A percentile compares a stretch with the other conserved stretches of the same genome.
phyloP scores from a whole-genome alignment of 495 filamentous ascomycete genomes.

The Bacidia rubella region DNA sequence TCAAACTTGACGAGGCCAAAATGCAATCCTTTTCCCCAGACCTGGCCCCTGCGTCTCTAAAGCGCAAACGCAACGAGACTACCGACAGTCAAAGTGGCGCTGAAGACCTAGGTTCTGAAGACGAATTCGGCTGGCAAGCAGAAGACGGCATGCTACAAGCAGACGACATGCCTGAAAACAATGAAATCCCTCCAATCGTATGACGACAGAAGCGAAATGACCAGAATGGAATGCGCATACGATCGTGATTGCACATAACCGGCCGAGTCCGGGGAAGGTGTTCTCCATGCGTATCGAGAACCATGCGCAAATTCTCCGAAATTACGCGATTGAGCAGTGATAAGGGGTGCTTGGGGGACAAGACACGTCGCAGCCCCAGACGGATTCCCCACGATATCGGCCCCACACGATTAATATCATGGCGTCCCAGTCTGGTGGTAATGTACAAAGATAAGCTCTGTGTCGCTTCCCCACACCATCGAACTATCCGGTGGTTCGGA shows the following conservation, averaged over 20 bases:
- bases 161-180: neutral
- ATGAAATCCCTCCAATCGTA: neutral
- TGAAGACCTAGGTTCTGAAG: conserved; percentile 23
- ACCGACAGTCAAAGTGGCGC: conserved; percentile 39
- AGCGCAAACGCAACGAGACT: conserved; percentile 38
- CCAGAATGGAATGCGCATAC: neutral
- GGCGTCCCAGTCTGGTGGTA: neutral
- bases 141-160: conserved; percentile 6
- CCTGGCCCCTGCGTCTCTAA: conserved; percentile 11
- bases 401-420: neutral
- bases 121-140: conserved; percentile 21
- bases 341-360: neutral
- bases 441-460: neutral
- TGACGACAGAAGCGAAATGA: neutral
- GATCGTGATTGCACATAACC: neutral
- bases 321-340: neutral
- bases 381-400: neutral
- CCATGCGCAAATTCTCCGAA: neutral
- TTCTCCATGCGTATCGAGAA: neutral
- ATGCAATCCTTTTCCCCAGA: neutral
- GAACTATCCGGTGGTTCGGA: neutral
- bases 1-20: conserved; percentile 5
- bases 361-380: neutral
- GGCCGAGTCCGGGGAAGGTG: neutral
- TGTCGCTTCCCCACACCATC: neutral